Base-by-base conservation (phyloP, 2,329 filamentous ascomycete genomes). In the Parascedosporium putredinis region DNA sequence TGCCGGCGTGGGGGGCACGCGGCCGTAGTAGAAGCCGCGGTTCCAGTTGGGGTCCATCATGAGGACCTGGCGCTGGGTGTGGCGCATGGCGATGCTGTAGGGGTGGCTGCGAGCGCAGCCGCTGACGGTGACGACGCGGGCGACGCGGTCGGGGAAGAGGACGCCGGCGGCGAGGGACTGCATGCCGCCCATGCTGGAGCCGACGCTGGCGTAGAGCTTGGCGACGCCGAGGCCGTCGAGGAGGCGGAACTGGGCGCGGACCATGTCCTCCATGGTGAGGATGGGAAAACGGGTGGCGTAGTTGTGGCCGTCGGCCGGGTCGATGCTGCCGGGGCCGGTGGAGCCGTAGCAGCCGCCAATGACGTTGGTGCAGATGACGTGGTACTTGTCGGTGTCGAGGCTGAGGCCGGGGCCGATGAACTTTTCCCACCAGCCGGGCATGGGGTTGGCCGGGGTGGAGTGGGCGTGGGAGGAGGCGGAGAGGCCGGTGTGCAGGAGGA, bases 21-120 rank as follows among this genome's bases (percentile, higher is more conserved):
- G 71, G 60, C 83, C 84, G 63, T 95, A 95, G 72, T 97, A 97
- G 69, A 91, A 95, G 2, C 93, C 93, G 31, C 93, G 81, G 57
- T 88, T 87, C 93, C 93, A 98, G 60, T 95, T 89, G 2, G 90
- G 89, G 60, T 98, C 93, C 85, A 96, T 96, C 90, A 98, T 97
- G 45, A 98, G 77, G 1, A 96, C 93, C 70, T 97, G 93, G 24
- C 93, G 83, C 67, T 98, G 93, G 0, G 91, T 95, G 67, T 98
- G 93, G 49, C 93, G 83, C 91, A 98, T 96, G 29, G 93, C 93
- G 63, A 98, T 95, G 65, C 90, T 95, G 70, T 98, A 98, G 1
- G 93, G 93, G 64, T 98, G 93, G 58, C 86, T 94, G 55, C 93
- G 77, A 1, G 91, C 93, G 65, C 93, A 98, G 10, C 91, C 93